Conservation (phyloP, 768 basidiomycete genomes). For the Termitomyces eurrhizus region DNA sequence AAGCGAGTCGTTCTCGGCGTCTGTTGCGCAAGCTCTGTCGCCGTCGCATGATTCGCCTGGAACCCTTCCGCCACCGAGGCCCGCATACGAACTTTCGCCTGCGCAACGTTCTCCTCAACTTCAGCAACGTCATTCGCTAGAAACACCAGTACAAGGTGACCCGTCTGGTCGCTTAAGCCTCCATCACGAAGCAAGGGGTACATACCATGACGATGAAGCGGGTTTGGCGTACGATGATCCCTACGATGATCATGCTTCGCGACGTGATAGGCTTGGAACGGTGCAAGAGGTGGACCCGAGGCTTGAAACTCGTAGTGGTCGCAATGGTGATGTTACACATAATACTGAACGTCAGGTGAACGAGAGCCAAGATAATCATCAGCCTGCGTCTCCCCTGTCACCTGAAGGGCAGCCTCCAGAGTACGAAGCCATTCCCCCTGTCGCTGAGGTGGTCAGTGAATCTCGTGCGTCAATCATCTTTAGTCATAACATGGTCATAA, state of each 20-base stretch:
- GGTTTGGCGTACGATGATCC: slow-evolving; percentile 33
- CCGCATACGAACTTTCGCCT: slow-evolving; percentile 6
- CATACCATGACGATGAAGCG: slow-evolving; percentile 28
- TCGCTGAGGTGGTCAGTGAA: neutral
- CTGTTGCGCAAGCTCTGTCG: slow-evolving; percentile 30
- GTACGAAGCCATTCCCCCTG: slow-evolving; percentile 9
- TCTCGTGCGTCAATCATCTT: neutral
- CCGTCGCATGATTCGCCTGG: slow-evolving; percentile 15
- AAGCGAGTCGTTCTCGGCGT: slow-evolving; percentile 31
- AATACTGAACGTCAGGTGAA: slow-evolving; percentile 6
- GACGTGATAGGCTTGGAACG: slow-evolving; percentile 43
- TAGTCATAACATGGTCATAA: neutral
- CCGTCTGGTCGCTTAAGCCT: slow-evolving; percentile 14
- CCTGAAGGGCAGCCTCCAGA: slow-evolving; percentile 13
- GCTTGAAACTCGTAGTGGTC: slow-evolving; percentile 22
- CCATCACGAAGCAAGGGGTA: slow-evolving; percentile 15
- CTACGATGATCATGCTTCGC: slow-evolving; percentile 9
- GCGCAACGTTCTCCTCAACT: slow-evolving; percentile 24
- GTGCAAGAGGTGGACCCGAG: slow-evolving; percentile 36
- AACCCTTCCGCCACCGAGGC: neutral
- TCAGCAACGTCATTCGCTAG: slow-evolving; percentile 38
- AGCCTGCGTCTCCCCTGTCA: neutral
- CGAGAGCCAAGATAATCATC: neutral
- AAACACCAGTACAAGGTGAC: slow-evolving; percentile 6
- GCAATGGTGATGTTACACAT: neutral